Percentiles rank a stretch among this genome's conserved stretches.
Conservation (phyloP, 441 rosid species). For the Arabidopsis lyrata region DNA sequence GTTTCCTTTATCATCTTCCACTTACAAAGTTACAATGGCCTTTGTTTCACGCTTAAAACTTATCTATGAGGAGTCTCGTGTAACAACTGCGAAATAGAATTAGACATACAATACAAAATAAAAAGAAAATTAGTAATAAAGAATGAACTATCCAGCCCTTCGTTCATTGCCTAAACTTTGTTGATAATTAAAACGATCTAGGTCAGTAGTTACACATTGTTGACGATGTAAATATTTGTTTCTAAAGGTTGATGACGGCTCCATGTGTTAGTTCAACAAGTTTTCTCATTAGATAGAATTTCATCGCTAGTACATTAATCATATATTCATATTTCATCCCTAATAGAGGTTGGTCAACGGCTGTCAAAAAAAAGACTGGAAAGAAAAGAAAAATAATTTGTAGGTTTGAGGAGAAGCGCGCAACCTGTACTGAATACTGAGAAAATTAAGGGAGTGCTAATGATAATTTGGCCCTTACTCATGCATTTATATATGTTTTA, state of each 20-base stretch:
- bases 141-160: too few relatives aligned
- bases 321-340: background rate
- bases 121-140: background rate
- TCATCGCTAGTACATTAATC: too few relatives aligned
- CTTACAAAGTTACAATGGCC: constrained; percentile 30
- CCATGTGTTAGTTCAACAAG: background rate
- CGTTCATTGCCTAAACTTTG: too few relatives aligned
- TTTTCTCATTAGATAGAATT: background rate
- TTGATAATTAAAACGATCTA: too few relatives aligned
- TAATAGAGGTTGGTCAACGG: background rate
- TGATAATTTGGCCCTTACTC: too few relatives aligned
- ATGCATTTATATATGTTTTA: too few relatives aligned
- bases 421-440: too few relatives aligned
- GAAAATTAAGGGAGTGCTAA: too few relatives aligned
- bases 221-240: background rate
- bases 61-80: background rate
- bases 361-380: background rate
- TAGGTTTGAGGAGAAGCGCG: background rate
- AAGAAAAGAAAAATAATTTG: background rate
- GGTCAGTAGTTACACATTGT: too few relatives aligned
- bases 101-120: background rate
- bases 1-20: constrained; percentile 21
- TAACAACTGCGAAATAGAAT: background rate
- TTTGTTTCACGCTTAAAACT: constrained; percentile 7
- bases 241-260: background rate